Conservation (phyloP, 1,284 basidiomycete species). For the Boletus mariae region DNA sequence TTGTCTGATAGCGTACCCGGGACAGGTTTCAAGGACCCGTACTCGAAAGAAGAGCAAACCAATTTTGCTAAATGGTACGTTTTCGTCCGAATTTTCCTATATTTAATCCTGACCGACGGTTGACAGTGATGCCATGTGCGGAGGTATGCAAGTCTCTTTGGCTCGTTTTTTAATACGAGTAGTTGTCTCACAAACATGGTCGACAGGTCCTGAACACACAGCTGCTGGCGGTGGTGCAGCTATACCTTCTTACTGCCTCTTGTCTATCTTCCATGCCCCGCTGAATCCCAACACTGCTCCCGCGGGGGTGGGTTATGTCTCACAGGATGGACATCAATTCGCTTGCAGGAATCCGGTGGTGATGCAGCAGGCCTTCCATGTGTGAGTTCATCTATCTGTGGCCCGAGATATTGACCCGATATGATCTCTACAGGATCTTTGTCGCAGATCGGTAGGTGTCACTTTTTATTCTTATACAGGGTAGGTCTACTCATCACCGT, state of each 20-base stretch:
- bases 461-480: not conserved
- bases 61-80: conserved; percentile 53
- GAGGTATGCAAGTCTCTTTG: conserved; percentile 9
- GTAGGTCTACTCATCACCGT: not conserved
- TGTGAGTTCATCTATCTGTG: conserved; percentile 13
- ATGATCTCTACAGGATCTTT: conserved; percentile 20
- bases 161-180: too few species aligned
- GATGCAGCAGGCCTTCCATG: conserved; percentile 36
- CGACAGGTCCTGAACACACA: conserved; percentile 45
- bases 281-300: conserved; percentile 27
- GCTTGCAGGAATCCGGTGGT: conserved; percentile 52
- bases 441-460: conserved; percentile 26
- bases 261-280: conserved; percentile 53
- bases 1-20: not conserved
- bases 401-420: conserved; percentile 1
- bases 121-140: conserved; percentile 55
- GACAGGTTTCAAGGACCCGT: conserved; percentile 46
- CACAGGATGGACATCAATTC: conserved; percentile 47
- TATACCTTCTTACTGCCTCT: conserved; percentile 52
- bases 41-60: conserved; percentile 50
- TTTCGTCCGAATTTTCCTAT: not conserved
- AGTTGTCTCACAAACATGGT: not conserved
- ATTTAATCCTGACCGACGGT: not conserved
- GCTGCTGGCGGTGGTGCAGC: conserved; percentile 36
- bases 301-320: conserved; percentile 45